Evolutionary conservation across 2,329 filamentous ascomycete genomes (phyloP).

Genomic region (Claviceps sp.): DNA sequence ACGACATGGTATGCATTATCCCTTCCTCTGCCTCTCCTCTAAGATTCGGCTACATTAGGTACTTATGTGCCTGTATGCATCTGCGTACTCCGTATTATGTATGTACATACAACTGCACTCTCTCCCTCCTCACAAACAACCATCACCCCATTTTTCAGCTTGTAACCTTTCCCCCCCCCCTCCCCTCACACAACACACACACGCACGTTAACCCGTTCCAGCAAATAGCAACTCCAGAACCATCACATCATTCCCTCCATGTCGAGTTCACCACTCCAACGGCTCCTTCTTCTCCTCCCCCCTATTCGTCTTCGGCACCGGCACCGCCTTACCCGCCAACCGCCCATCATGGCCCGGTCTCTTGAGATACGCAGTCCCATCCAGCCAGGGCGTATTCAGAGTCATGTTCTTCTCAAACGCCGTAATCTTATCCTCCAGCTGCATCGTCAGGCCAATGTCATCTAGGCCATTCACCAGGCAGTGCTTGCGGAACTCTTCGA

Average conservation of each 20-base stretch:
- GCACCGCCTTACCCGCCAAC: conserved; percentile 44
- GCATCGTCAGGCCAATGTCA: conserved; percentile 89
- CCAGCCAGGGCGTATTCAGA: conserved; percentile 75
- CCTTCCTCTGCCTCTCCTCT: too few species aligned
- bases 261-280: conserved; percentile 59
- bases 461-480: conserved; percentile 88
- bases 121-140: too few species aligned
- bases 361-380: conserved; percentile 71
- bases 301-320: conserved; percentile 78
- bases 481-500: conserved; percentile 89
- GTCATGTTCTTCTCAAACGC: conserved; percentile 70
- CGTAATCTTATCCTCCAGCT: conserved; percentile 78
- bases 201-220: too few species aligned
- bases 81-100: too few species aligned
- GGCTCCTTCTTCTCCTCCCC: conserved; percentile 76
- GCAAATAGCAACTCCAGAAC: too few species aligned
- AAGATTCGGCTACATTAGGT: too few species aligned
- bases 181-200: too few species aligned
- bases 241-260: not conserved
- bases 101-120: too few species aligned
- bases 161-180: not conserved
- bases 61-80: too few species aligned
- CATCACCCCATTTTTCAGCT: too few species aligned
- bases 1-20: too few species aligned
- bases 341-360: conserved; percentile 34